Evolutionary conservation across 345 rosid genomes (phyloP).

Genomic region (Linum lewisii): DNA sequence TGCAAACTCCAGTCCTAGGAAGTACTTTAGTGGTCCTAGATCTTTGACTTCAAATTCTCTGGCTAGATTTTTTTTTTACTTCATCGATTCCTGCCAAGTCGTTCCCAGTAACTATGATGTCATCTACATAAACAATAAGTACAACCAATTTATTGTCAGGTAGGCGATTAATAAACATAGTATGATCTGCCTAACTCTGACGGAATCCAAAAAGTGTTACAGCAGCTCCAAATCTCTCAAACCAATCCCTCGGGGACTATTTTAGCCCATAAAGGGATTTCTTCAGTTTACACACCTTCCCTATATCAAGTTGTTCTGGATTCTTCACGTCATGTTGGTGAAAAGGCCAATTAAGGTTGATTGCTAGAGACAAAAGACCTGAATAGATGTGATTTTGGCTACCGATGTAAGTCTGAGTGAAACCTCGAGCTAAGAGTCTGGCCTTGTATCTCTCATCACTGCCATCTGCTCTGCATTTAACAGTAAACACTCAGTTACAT

Average conservation of each 20-base stretch:
- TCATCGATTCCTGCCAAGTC: background rate
- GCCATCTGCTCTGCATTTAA: too few species aligned
- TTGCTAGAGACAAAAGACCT: background rate
- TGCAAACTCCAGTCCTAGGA: slow-evolving; percentile 1
- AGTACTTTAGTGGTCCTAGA: background rate
- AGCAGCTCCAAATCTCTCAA: background rate
- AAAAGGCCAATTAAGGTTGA: background rate
- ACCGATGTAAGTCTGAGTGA: background rate
- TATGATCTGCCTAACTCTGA: background rate
- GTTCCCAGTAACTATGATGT: background rate
- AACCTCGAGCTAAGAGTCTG: background rate
- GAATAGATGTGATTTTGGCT: background rate
- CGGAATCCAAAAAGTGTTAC: background rate
- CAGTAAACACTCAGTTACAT: too few species aligned
- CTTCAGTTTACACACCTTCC: slow-evolving; percentile 1
- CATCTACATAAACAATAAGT: background rate
- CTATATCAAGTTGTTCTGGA: background rate
- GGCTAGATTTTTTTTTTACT: too few species aligned
- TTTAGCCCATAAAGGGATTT: slow-evolving; percentile 2
- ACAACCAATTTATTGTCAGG: background rate
- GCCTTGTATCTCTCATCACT: too few species aligned
- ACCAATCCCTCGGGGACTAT: background rate
- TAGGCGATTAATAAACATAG: background rate
- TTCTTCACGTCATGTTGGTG: background rate
- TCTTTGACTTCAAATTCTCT: too few species aligned